Evolutionary conservation across 345 rosid species (phyloP).

Genomic region (Ailanthus altissimus): DNA sequence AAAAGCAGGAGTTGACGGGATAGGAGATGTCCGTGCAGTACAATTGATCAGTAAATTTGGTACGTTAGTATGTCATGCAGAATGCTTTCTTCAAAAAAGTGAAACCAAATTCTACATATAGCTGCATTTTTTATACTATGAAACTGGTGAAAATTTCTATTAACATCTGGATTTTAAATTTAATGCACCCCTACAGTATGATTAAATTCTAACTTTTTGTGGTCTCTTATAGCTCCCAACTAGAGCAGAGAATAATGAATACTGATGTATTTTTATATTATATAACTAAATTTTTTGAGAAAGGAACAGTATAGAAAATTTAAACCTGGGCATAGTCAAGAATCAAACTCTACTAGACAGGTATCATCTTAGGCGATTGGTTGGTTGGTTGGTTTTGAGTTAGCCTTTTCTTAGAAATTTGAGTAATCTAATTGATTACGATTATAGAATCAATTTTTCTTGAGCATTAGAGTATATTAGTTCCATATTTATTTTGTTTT

Average conservation of each 20-base stretch:
- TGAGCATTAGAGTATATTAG: not conserved
- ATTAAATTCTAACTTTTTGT: not conserved
- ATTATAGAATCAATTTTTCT: too few relatives aligned
- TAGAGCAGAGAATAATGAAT: not conserved
- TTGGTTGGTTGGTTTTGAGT: conserved; percentile 1
- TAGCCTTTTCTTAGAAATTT: not conserved
- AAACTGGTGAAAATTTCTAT: not conserved
- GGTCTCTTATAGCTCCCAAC: not conserved
- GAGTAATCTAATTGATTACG: not conserved
- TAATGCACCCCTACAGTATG: not conserved
- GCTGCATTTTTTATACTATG: not conserved
- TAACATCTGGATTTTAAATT: not conserved
- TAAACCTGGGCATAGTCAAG: not conserved
- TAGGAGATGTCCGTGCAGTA: conserved; percentile 77
- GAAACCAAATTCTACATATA: not conserved
- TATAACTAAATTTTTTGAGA: not conserved
- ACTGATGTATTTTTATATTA: not conserved
- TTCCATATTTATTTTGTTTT: not conserved
- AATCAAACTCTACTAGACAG: not conserved
- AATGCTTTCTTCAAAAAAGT: conserved; percentile 2
- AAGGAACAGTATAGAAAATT: not conserved
- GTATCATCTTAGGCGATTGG: not conserved
- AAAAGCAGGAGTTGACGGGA: conserved; percentile 81
- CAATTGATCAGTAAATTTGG: conserved; percentile 77
- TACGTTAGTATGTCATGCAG: conserved; percentile 33